Evolutionary conservation across 2,329 filamentous ascomycete species (phyloP), one percentile per base, ranked within the genome.

Genomic region (Hypoxylon sp.): DNA sequence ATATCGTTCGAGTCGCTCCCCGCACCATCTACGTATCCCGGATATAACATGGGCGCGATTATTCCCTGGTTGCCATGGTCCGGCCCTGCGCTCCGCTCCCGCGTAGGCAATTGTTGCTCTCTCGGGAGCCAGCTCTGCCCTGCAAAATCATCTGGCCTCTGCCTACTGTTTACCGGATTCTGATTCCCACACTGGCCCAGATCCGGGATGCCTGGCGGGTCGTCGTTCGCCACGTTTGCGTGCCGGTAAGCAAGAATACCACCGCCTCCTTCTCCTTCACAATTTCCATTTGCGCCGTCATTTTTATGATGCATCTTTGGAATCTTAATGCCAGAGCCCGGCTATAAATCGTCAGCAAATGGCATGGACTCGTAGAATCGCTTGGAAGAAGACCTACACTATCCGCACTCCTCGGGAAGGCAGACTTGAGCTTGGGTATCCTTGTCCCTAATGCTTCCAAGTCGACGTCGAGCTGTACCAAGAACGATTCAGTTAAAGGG

Each of bases 401-500:
- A 49, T 87, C 84, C 25, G 75, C 80, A 60, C 82, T 83, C 50
- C 86, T 83, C n/a, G 85, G 82, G 52, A 89, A 88, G 1, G 84
- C 84, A 25, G 82, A 78, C 70, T 82, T 85, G 19, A 89, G 82
- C 67, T 85, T 88, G 7, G 85, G 88, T 70, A 88, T 89, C 72
- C 86, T 84, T 68, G 89, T 79, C 11, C 89, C 89, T 25, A 93
- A 84, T 10, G 89, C 90, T 77, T 97, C 93, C 3, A 98, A 85
- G 75, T 99, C 96, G 14, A 98, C 91, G 72, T 98, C 94, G 4
- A 98, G 84, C 78, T 98, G 96, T 2, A 96, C 93, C 36, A 98
- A 82, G 81, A 98, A 98, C 0, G 95, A 98, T 76, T 98, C 94
- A 0, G 95, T 97, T 53, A 99, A 84, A 0, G 94, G 94, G 72